Evolutionary conservation across 495 filamentous ascomycete genomes (phyloP).

Genomic region (Hypoxylon crocopeplum): DNA sequence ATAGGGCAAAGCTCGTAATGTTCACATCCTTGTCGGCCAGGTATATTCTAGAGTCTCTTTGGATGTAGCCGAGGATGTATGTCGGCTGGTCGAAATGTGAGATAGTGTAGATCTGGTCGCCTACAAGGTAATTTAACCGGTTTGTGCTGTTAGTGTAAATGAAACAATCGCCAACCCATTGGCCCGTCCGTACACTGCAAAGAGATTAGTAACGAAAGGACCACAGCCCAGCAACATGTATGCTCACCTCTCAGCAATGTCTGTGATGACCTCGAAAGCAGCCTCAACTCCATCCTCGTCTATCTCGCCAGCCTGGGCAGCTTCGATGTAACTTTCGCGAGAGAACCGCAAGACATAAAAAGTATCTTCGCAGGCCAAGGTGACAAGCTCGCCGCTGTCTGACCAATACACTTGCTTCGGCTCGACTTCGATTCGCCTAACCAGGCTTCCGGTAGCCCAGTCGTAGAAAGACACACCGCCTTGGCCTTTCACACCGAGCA

Average conservation of each 20-base stretch:
- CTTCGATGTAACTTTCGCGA: constrained; percentile 82
- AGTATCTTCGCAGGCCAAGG: constrained; percentile 91
- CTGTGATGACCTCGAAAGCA: constrained; percentile 94
- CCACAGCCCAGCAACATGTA: not conserved
- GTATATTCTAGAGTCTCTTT: constrained; percentile 91
- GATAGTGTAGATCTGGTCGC: constrained; percentile 98
- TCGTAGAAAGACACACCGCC: constrained; percentile 96
- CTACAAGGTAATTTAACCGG: constrained; percentile 96
- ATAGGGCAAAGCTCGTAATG: constrained; percentile 88
- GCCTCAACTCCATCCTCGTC: constrained; percentile 97
- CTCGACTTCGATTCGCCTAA: constrained; percentile 94
- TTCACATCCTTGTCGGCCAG: constrained; percentile 94
- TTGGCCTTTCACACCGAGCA: constrained; percentile 94
- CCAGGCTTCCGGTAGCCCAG: constrained; percentile 88
- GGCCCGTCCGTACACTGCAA: constrained; percentile 81
- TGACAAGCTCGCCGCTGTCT: constrained; percentile 90
- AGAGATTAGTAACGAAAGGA: constrained; percentile 29
- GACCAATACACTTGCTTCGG: constrained; percentile 96
- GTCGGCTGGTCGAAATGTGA: constrained; percentile 94
- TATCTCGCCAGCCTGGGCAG: constrained; percentile 77
- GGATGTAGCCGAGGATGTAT: constrained; percentile 95
- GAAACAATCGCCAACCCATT: constrained; percentile 99
- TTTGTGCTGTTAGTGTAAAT: constrained; percentile 98
- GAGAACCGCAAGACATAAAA: constrained; percentile 95
- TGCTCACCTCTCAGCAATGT: constrained; percentile 83